phyloP scores from a whole-genome alignment of 2,329 filamentous ascomycete genomes.

The Nothopassalora personata region DNA sequence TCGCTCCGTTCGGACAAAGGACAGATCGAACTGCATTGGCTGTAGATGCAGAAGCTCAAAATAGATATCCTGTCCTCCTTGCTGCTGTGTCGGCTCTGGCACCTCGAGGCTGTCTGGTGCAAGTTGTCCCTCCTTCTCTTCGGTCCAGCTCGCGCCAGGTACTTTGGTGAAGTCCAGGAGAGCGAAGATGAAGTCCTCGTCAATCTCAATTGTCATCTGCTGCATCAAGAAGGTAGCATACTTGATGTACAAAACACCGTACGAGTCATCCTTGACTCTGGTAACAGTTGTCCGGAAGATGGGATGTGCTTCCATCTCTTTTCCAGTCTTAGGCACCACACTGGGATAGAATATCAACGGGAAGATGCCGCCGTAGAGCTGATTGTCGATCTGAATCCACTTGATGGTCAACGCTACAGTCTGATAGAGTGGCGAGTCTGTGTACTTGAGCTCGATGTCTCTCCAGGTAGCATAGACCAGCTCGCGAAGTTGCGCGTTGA shows the following conservation, averaged over 20 bases:
- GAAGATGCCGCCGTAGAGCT: constrained; percentile 96
- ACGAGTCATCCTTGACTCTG: constrained; percentile 94
- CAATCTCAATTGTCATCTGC: constrained; percentile 96
- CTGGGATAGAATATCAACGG: constrained; percentile 95
- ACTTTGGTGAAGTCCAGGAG: constrained; percentile 92
- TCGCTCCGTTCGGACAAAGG: constrained; percentile 92
- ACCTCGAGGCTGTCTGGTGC: constrained; percentile 89
- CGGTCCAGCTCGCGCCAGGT: constrained; percentile 80
- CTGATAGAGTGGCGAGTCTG: constrained; percentile 89
- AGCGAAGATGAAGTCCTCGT: constrained; percentile 97
- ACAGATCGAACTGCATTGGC: constrained; percentile 95
- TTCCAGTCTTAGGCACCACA: constrained; percentile 93
- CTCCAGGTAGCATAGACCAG: constrained; percentile 89
- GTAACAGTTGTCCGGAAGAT: constrained; percentile 90
- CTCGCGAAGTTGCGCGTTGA: constrained; percentile 88
- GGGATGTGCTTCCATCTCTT: constrained; percentile 92
- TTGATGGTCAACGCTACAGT: constrained; percentile 87
- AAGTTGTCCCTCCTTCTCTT: constrained; percentile 75
- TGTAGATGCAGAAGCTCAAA: constrained; percentile 96
- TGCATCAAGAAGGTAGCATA: constrained; percentile 91
- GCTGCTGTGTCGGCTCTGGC: constrained; percentile 79
- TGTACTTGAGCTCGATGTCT: constrained; percentile 85
- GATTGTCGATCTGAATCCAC: constrained; percentile 99
- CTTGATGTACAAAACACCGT: constrained; percentile 96
- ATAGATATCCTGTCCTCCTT: constrained; percentile 89